phyloP scores from a whole-genome alignment of 257 asterid species.

The Solanum gandarillasii region DNA sequence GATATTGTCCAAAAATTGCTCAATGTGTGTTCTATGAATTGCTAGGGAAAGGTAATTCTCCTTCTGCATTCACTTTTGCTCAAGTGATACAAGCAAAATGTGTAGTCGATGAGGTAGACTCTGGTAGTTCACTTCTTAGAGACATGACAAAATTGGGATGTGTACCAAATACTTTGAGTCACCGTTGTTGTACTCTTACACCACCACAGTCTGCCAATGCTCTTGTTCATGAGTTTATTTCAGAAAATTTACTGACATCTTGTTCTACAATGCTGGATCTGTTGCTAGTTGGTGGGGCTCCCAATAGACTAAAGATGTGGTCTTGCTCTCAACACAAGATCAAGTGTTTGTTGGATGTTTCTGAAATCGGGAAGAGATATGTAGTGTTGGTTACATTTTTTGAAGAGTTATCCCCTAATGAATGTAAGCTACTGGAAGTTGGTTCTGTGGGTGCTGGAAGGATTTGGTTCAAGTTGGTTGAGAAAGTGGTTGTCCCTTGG shows the following conservation, averaged over 20 bases:
- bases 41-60: constrained; percentile 65
- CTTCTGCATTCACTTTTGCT: constrained; percentile 63
- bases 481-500: neutral
- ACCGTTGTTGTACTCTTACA: neutral
- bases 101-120: constrained; percentile 55
- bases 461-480: neutral
- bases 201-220: neutral
- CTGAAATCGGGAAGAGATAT: neutral
- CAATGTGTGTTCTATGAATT: constrained; percentile 71
- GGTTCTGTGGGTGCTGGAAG: neutral
- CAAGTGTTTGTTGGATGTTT: neutral
- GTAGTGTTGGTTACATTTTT: neutral
- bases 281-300: neutral
- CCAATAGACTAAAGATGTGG: neutral
- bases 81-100: constrained; percentile 71
- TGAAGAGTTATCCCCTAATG: neutral
- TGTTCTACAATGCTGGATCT: neutral
- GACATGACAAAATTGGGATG: too few species aligned
- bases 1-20: constrained; percentile 74
- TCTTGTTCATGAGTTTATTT: neutral
- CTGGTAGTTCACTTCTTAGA: constrained; percentile 55
- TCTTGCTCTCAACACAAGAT: neutral
- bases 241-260: neutral
- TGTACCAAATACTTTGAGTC: too few species aligned
- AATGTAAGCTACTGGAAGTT: neutral